These are phyloP conservation scores for Trichoderma polysporum DNA, from an alignment of 2,329 filamentous ascomycete genomes.

Conservation along the genomic window DNA sequence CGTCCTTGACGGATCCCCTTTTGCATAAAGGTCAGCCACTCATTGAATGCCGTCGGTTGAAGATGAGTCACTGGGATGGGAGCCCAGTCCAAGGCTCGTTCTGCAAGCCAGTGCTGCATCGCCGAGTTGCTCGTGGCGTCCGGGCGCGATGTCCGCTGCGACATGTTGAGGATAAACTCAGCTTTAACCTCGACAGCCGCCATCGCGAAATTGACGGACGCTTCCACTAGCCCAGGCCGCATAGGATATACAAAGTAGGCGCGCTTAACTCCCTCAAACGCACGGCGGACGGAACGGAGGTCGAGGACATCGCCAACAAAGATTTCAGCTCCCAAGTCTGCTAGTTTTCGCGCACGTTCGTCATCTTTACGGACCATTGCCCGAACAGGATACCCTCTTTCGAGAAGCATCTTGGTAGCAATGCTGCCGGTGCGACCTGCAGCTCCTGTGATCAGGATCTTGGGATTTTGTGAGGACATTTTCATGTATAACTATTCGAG, in stretches of 20 bases:
- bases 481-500: too few relatives aligned
- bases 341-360: not conserved
- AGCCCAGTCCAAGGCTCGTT: not conserved
- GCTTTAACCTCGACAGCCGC: not conserved
- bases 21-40: not conserved
- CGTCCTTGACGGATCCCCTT: not conserved
- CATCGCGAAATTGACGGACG: not conserved
- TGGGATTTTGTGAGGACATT: not conserved
- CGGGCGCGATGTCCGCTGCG: not conserved
- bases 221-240: not conserved
- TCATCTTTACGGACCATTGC: not conserved
- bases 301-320: not conserved
- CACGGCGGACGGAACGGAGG: not conserved
- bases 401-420: not conserved
- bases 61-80: not conserved
- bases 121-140: not conserved
- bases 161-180: slow-evolving; percentile 1
- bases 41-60: not conserved
- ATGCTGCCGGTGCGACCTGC: not conserved
- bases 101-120: not conserved
- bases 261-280: not conserved
- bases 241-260: not conserved
- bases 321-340: not conserved
- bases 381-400: not conserved
- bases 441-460: not conserved